These are phyloP conservation scores for Fonsecaea pedrosoi DNA, from an alignment of 2,329 filamentous ascomycete species.

Conservation along the genomic window DNA sequence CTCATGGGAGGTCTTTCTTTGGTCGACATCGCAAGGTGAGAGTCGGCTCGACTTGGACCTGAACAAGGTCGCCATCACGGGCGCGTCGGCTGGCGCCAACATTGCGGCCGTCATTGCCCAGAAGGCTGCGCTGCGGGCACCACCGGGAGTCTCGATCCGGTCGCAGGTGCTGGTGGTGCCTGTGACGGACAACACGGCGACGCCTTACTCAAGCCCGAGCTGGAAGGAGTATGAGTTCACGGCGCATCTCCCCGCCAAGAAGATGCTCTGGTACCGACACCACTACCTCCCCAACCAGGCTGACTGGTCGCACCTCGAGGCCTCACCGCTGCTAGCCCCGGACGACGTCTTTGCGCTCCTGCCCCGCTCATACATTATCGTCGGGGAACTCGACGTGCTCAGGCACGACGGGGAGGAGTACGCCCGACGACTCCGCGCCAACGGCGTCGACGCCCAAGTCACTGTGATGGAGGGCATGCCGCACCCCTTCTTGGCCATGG, in stretches of 20 bases:
- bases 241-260: constrained; percentile 60
- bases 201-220: constrained; percentile 52
- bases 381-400: constrained; percentile 65
- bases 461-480: constrained; percentile 63
- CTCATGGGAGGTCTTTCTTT: constrained; percentile 63
- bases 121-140: constrained; percentile 49
- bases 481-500: constrained; percentile 66
- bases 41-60: constrained; percentile 50
- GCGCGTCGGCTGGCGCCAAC: constrained; percentile 61
- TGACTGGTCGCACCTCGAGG: constrained; percentile 59
- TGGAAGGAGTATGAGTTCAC: constrained; percentile 61
- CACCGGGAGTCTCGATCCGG: constrained; percentile 22
- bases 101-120: constrained; percentile 62
- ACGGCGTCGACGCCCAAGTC: constrained; percentile 57
- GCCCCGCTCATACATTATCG: constrained; percentile 60
- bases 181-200: constrained; percentile 65
- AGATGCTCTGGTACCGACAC: constrained; percentile 67
- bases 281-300: constrained; percentile 61
- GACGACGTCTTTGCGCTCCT: constrained; percentile 57
- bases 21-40: constrained; percentile 44
- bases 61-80: constrained; percentile 56
- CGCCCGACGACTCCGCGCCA: constrained; percentile 55
- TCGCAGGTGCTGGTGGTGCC: constrained; percentile 64
- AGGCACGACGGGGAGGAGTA: constrained; percentile 61
- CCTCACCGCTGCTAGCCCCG: constrained; percentile 60